Conservation (phyloP, 495 filamentous ascomycete genomes). For the Glutinoglossum americanum region DNA sequence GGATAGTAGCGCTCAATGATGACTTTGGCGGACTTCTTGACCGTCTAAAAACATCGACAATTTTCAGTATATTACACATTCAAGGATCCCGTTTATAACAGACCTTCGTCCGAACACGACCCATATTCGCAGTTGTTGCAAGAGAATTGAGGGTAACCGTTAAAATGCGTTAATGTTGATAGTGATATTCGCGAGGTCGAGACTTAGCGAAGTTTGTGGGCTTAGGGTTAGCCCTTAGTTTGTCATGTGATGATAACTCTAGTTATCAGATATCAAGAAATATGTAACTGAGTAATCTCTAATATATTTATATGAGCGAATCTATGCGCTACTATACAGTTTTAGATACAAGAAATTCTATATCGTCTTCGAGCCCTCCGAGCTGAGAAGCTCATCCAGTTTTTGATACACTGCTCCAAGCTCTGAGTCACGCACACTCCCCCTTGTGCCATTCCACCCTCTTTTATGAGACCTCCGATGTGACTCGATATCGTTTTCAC, state of each 20-base stretch:
- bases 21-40: constrained; percentile 99
- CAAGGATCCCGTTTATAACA: not conserved
- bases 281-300: not conserved
- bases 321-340: no score
- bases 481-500: not conserved
- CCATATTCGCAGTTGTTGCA: constrained; percentile 57
- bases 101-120: constrained; percentile 81
- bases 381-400: not conserved
- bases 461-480: not conserved
- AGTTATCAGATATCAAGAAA: not conserved
- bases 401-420: not conserved
- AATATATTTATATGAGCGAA: no score
- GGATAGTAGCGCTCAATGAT: constrained; percentile 99
- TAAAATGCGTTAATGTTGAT: not conserved
- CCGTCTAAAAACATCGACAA: constrained; percentile 38
- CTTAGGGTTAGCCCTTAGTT: not conserved
- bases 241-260: not conserved
- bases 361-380: not conserved
- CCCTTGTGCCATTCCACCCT: not conserved
- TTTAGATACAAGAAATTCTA: not conserved
- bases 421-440: not conserved
- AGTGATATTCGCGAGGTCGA: not conserved
- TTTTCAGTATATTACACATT: constrained; percentile 6
- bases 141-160: not conserved
- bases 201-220: constrained; percentile 1